phyloP scores from a whole-genome alignment of 148 eudicot genomes.

The Agrostemma githago region DNA sequence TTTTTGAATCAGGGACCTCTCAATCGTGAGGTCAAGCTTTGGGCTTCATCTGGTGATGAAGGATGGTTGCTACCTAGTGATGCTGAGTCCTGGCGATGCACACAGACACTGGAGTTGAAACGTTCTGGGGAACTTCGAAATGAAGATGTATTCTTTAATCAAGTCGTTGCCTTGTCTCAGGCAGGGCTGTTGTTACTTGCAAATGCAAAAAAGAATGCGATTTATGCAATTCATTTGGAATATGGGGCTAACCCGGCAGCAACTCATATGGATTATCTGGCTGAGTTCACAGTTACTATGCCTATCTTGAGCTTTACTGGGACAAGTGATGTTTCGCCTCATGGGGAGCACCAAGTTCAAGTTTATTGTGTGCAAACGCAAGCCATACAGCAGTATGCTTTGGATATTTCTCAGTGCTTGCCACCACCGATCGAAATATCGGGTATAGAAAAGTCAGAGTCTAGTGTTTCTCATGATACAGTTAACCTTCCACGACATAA shows the following conservation, averaged over 20 bases:
- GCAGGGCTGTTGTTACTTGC: constrained; percentile 87
- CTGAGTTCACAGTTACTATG: constrained; percentile 98
- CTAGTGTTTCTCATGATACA: constrained; percentile 52
- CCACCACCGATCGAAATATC: constrained; percentile 68
- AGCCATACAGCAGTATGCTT: constrained; percentile 98
- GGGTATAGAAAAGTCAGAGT: constrained; percentile 56
- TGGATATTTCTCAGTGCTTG: constrained; percentile 86
- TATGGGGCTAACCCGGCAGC: constrained; percentile 73
- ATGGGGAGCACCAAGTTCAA: constrained; percentile 79
- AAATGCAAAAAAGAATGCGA: constrained; percentile 94
- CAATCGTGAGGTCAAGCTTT: constrained; percentile 83
- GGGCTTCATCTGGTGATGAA: constrained; percentile 92
- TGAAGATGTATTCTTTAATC: constrained; percentile 89
- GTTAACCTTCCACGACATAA: constrained; percentile 42
- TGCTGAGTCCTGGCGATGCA: constrained; percentile 88
- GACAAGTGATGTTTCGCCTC: constrained; percentile 68
- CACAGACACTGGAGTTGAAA: constrained; percentile 77
- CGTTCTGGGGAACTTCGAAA: constrained; percentile 58
- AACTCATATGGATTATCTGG: constrained; percentile 87
- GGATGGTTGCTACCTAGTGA: constrained; percentile 99
- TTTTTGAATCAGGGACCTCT: constrained; percentile 58
- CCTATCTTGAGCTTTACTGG: constrained; percentile 96
- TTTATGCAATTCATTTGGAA: constrained; percentile 89
- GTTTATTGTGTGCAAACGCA: constrained; percentile 98
- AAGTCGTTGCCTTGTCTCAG: constrained; percentile 79